Evolutionary conservation across 1,284 basidiomycete genomes (phyloP).

Genomic region (Cutaneotrichosporon mucoides): DNA sequence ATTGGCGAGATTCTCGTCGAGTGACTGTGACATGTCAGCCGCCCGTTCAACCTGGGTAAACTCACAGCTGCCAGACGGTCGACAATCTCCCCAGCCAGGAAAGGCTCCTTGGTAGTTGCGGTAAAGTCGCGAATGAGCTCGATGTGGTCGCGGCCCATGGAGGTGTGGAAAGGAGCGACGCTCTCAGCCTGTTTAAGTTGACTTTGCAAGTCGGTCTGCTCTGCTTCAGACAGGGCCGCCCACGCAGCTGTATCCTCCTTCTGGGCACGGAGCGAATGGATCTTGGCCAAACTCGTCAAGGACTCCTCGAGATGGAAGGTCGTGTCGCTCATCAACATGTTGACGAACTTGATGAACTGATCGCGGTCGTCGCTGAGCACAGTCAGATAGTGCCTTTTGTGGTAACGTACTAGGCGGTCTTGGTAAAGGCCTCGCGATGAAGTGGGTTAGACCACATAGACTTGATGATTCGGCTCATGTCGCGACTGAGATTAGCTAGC

Average conservation of each 20-base stretch:
- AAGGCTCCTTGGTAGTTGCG: constrained; percentile 82
- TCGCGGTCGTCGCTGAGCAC: constrained; percentile 68
- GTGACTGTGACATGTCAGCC: constrained; percentile 27
- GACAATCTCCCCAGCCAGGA: constrained; percentile 95
- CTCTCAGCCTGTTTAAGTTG: constrained; percentile 74
- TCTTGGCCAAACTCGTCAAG: constrained; percentile 79
- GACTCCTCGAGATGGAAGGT: constrained; percentile 98
- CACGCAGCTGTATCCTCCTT: constrained; percentile 72
- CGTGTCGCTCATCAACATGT: constrained; percentile 98
- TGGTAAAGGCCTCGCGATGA: constrained; percentile 76
- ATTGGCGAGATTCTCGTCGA: constrained; percentile 89
- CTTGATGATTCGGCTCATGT: constrained; percentile 79
- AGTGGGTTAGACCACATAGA: constrained; percentile 82
- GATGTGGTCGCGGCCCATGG: constrained; percentile 81
- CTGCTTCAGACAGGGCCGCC: constrained; percentile 61
- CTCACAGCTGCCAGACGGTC: constrained; percentile 92
- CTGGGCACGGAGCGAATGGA: constrained; percentile 77
- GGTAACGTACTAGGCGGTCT: constrained; percentile 60
- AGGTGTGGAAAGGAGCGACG: constrained; percentile 78
- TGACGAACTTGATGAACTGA: constrained; percentile 91
- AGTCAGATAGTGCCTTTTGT: background rate
- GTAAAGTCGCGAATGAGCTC: constrained; percentile 88
- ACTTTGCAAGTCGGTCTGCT: constrained; percentile 77
- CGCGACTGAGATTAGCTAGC: constrained; percentile 55
- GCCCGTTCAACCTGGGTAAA: too few species aligned